These are phyloP conservation scores for Kluyveromyces dobzhanskii DNA, from an alignment of 805 yeast species.

Conservation along the genomic window DNA sequence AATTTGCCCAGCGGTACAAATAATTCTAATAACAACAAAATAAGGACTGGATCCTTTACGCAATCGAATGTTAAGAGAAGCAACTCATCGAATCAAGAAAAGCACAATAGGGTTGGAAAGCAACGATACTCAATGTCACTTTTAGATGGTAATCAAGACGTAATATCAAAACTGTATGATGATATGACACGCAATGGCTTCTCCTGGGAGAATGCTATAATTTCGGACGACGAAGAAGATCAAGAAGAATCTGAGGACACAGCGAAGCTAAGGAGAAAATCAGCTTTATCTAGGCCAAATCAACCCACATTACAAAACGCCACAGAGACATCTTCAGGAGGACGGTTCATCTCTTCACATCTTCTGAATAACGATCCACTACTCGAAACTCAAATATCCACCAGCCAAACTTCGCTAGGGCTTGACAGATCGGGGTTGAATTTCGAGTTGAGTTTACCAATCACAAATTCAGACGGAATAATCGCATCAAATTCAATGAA, in stretches of 20 bases:
- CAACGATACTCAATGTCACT: constrained; percentile 23
- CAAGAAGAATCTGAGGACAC: not conserved
- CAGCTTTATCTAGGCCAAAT: not conserved
- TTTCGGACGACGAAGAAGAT: constrained; percentile 10
- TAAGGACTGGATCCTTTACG: constrained; percentile 9
- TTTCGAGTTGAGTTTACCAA: constrained; percentile 2
- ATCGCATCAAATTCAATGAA: not conserved
- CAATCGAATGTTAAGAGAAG: constrained; percentile 1
- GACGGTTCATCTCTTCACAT: constrained; percentile 1
- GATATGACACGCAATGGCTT: constrained; percentile 6
- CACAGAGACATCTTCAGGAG: not conserved
- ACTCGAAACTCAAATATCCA: not conserved
- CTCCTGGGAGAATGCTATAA: constrained; percentile 11
- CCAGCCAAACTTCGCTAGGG: not conserved
- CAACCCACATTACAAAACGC: not conserved
- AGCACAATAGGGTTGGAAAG: constrained; percentile 19
- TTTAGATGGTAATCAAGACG: constrained; percentile 17
- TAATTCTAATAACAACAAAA: constrained; percentile 2
- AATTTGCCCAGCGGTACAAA: not conserved
- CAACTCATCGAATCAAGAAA: constrained; percentile 7
- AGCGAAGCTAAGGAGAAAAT: not conserved
- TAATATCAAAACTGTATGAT: constrained; percentile 18
- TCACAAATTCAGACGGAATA: not conserved
- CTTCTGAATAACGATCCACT: constrained; percentile 1
- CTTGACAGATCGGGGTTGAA: not conserved